Evolutionary conservation across 306 rosid genomes (phyloP), one percentile per base, ranked within the genome.

Genomic region (Cicer pinnatifidum): DNA sequence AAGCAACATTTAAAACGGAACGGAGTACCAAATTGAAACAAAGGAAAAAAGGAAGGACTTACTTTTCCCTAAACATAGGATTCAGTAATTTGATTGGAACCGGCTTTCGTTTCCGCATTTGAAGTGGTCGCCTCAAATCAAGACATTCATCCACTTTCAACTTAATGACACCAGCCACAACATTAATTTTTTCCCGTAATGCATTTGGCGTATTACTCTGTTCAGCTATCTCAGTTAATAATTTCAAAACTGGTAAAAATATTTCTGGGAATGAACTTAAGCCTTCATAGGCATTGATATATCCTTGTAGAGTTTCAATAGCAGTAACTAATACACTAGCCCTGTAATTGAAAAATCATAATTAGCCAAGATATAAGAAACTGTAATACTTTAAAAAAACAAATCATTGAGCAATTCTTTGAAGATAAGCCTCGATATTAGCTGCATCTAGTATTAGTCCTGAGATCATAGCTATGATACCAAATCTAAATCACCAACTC

Each of bases 31-130:
- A 44, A 61, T 52, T 46, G 11, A 40, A 43, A 33, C 43, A 11
- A 6, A 13, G 44, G 61, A 57, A 66, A 57, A 66, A 13, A 12
- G 45, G 16, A 63, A 33, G 16, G 66, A 77, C 81, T 88, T 85
- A 93, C 98, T 88, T 83, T 78, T 91, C 96, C 84, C 88, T 92
- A 65, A 84, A 91, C 88, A 86, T 91, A 0, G 97, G 98, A 86
- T 83, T 88, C 44, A 89, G 85, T 80, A 94, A 53, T 85, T 67
- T 91, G 80, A 91, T 87, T 33, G 98, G 88, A 17, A 87, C 92
- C 11, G 96, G 95, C 86, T 91, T 94, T 81, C 83, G 87, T 88
- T 90, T 94, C 81, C 89, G 88, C 91, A 89, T 85, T 83, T 86
- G 92, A 81, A 91, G 96, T 43, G 98, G 97, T 53, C 71, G 86